Evolutionary conservation across 2,329 filamentous ascomycete genomes (phyloP), one percentile per base, ranked within the genome.

Genomic region (Cryphonectria carpinicola): DNA sequence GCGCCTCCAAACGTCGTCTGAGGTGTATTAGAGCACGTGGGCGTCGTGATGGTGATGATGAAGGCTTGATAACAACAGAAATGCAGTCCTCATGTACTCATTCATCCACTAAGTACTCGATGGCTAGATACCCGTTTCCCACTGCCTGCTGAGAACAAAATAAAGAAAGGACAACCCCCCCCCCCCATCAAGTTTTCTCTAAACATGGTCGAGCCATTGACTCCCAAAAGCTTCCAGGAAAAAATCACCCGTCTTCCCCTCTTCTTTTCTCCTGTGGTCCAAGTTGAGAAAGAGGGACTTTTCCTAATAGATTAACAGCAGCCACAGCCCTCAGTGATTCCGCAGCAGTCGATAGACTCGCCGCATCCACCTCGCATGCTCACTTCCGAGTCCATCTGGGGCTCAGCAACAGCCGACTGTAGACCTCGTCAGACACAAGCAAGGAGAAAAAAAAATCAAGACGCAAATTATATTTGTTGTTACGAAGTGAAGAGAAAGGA

Each of bases 271-370:
- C n/a, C 11, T 13, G 3, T n/a, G 46, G 46, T 13, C 46, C 46
- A 56, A 28, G 13, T 5, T 2, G 52, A 28, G 10, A 35, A 8
- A 11, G 22, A 49, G 46, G 46, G 8, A 7, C 46, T 7, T 19
- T 22, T 17, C 1, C 14, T 3, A 0, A 32, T 17, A 6, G 2
- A 17, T 32, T 52, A 65, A 41, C 70, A 71, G 64, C 70, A 71
- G 1, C 63, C 67, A 25, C 70, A 71, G 41, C 63, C 63, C 67
- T 71, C 70, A 10, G 67, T 71, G 3, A 71, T 66, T 13, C 70
- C 70, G 28, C 70, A 71, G 70, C 70, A 71, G 70, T 70, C 67
- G 17, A 71, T 37, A 19, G 70, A 17, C 70, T 71, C 70, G 58
- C 70, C 70, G 60, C 70, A 71, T 25, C 70, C 70, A 28, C 70